Base-by-base conservation (phyloP, 306 rosid species). In the Castanea crenata region DNA sequence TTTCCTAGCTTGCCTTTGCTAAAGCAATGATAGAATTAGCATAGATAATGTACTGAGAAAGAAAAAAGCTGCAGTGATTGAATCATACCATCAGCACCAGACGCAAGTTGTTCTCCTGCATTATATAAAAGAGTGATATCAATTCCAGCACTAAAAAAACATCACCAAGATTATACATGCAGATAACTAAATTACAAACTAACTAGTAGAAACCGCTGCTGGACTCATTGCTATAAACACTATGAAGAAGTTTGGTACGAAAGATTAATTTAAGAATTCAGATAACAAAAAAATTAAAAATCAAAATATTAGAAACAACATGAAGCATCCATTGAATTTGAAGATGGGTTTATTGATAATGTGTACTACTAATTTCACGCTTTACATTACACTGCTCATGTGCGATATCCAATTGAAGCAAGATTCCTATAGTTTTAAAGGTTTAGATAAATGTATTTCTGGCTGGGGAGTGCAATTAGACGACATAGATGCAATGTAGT, bases 101-200 rank as follows among this genome's bases (percentile, higher is more conserved):
- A 91, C 58, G 98, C 98, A 31, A 95, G 89, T 55, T 84, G 86
- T 76, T 92, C 99, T 68, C 99, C 99, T 95, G 83, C 88, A 88
- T 68, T 34, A 69, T 4, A 21, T 12, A 58, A 72, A 79, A 27
- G 29, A 64, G n/a, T 16, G 49, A n/a, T 44, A 74, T 77, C 72
- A 85, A 32, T 51, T 68, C 78, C 73, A 63, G 13, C 59, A 29
- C 44, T 29, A 29, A 31, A 54, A 31, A 68, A 51, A 10, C 76
- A 59, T 12, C 58, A 65, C 65, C 46, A 32, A 23, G 51, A 55
- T 9, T 72, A 32, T 19, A 55, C 2, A 55, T 12, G 74, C 7
- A 55, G 6, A 63, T 25, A 67, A 27, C 46, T n/a, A 7, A 64
- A 73, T 27, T 57, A 31, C 56, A 12, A 18, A 10, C 20, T 23